Evolutionary conservation across 2,329 filamentous ascomycete species (phyloP).

Genomic region (Colletotrichum neosansevieriae): DNA sequence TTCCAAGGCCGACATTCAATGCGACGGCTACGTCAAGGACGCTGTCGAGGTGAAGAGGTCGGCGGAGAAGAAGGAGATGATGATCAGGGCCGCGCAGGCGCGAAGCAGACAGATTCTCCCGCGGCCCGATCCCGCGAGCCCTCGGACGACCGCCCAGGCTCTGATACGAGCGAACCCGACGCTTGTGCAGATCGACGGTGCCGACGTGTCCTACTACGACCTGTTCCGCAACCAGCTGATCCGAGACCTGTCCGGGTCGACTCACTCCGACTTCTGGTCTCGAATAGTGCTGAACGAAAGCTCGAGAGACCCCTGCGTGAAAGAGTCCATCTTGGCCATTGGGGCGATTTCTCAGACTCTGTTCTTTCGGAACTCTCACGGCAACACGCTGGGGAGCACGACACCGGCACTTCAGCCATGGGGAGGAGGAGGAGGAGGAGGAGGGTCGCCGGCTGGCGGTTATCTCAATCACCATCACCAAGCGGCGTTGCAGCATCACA

Average conservation of each 20-base stretch:
- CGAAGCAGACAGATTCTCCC: conserved; percentile 11
- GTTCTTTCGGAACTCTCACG: conserved; percentile 6
- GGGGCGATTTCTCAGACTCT: conserved; percentile 41
- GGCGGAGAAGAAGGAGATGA: not conserved
- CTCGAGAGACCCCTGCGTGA: conserved; percentile 40
- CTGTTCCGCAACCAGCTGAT: conserved; percentile 42
- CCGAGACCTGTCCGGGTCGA: conserved; percentile 41
- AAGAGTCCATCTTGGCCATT: conserved; percentile 43
- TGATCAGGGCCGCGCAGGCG: conserved; percentile 19
- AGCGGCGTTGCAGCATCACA: conserved; percentile 38
- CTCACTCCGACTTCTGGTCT: conserved; percentile 43
- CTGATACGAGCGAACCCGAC: not conserved
- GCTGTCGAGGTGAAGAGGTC: not conserved
- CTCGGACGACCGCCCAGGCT: no score
- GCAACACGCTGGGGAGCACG: not conserved
- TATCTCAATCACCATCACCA: conserved; percentile 30
- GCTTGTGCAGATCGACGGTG: conserved; percentile 6
- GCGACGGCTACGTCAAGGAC: conserved; percentile 38
- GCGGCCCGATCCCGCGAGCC: not conserved
- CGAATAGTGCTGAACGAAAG: conserved; percentile 42
- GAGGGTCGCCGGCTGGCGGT: not conserved
- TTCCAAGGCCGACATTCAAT: conserved; percentile 34
- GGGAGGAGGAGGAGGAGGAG: not conserved
- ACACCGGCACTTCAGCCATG: not conserved
- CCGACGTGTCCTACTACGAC: conserved; percentile 41